phyloP scores from a whole-genome alignment of 1,284 basidiomycete genomes.

The Thecaphora frezii region DNA sequence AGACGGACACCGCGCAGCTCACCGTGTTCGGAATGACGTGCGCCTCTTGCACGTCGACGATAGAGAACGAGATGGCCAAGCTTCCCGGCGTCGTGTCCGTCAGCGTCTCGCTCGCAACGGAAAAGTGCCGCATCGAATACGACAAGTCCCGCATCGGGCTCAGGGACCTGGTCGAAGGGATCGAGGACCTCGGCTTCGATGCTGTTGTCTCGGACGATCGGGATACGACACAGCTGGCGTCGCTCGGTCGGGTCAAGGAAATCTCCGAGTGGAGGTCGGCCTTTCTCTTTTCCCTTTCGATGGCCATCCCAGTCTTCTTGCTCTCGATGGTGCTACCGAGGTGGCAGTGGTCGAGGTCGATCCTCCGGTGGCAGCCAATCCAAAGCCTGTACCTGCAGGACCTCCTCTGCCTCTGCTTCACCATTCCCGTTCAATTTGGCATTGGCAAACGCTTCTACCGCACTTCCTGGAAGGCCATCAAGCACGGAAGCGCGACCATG shows the following conservation, averaged over 20 bases:
- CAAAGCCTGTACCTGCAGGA: slow-evolving; percentile 75
- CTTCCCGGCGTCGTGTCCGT: slow-evolving; percentile 54
- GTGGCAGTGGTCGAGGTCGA: slow-evolving; percentile 58
- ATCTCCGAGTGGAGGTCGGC: slow-evolving; percentile 84
- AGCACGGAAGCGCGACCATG: slow-evolving; percentile 81
- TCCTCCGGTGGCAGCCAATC: slow-evolving; percentile 51
- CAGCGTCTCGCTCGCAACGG: slow-evolving; percentile 45
- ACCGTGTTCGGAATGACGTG: slow-evolving; percentile 90
- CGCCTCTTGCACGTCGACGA: slow-evolving; percentile 74
- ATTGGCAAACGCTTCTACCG: slow-evolving; percentile 84
- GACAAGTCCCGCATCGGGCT: slow-evolving; percentile 36
- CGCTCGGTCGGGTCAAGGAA: slow-evolving; percentile 87
- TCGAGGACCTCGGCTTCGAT: slow-evolving; percentile 84
- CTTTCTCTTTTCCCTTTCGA: slow-evolving; percentile 73
- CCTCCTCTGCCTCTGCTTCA: slow-evolving; percentile 76
- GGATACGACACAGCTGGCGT: slow-evolving; percentile 83
- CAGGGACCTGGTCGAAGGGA: slow-evolving; percentile 45
- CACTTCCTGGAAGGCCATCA: slow-evolving; percentile 85
- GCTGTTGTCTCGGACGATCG: slow-evolving; percentile 78
- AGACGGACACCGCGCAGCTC: slow-evolving; percentile 59
- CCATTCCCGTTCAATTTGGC: slow-evolving; percentile 91
- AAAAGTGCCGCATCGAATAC: slow-evolving; percentile 45
- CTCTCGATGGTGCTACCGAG: slow-evolving; percentile 82
- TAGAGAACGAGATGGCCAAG: slow-evolving; percentile 76
- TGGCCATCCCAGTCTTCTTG: slow-evolving; percentile 90